Evolutionary conservation across 257 asterid species (phyloP).

Genomic region (Solanum corneliomulleri): DNA sequence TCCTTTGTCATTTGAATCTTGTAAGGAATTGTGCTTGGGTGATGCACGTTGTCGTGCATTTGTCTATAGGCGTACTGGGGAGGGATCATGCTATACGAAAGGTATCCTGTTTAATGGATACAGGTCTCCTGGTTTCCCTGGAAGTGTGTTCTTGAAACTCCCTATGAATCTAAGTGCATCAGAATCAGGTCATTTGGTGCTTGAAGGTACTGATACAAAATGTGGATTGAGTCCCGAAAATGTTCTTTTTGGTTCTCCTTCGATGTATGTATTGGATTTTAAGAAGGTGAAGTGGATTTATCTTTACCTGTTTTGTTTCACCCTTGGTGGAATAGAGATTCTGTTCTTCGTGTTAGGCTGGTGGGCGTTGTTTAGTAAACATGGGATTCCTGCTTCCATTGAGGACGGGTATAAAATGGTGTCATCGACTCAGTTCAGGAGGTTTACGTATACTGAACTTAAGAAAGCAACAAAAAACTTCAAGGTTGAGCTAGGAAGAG

Average conservation of each 20-base stretch:
- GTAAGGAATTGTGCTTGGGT: conserved; percentile 18
- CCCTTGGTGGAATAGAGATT: conserved; percentile 15
- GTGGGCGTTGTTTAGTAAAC: conserved; percentile 16
- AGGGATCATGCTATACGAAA: conserved; percentile 34
- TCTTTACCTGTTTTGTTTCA: conserved; percentile 9
- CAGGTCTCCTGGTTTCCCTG: conserved; percentile 37
- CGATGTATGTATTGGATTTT: not conserved
- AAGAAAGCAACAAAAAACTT: conserved; percentile 19
- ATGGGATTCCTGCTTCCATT: conserved; percentile 8
- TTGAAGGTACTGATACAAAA: conserved; percentile 5
- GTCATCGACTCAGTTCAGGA: conserved; percentile 16
- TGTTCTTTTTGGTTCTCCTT: not conserved
- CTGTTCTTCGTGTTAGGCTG: conserved; percentile 13
- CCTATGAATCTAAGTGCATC: conserved; percentile 21
- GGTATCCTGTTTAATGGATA: conserved; percentile 47
- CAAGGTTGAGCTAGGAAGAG: conserved; percentile 26
- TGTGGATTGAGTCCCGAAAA: not conserved
- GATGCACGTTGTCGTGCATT: conserved; percentile 41
- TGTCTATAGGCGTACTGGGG: conserved; percentile 37
- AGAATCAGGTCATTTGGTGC: conserved; percentile 6
- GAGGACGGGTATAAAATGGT: conserved; percentile 18
- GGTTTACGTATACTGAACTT: conserved; percentile 16
- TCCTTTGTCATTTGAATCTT: conserved; percentile 22
- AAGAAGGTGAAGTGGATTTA: conserved; percentile 16
- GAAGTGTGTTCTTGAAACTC: conserved; percentile 32